Base-by-base conservation (phyloP, 2,329 filamentous ascomycete genomes). In the Aspergillus luchuensis region DNA sequence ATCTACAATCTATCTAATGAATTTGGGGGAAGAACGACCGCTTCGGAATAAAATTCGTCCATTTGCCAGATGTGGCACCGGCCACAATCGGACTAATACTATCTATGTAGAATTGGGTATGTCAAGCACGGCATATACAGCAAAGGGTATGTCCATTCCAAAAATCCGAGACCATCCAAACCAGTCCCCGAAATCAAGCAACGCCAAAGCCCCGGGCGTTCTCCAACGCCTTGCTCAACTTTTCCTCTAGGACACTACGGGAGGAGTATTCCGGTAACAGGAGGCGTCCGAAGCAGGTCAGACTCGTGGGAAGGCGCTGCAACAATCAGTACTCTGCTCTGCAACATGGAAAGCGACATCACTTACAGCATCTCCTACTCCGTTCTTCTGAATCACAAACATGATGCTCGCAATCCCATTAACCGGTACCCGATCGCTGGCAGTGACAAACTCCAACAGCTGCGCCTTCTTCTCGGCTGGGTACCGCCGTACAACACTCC, bases 391-490 rank as follows among this genome's bases (percentile, higher is more conserved):
- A 47, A 99, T 84, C 13, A 91, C 86, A 75, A 98, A 98, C 70
- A 90, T 88, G 50, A 98, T 80, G 68, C 90, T 92, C 64, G 86
- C 85, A 71, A 93, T 87, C 2, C 95, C 95, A 19, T 91, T 92
- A 0, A 97, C 91, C 0, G 95, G 95, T 2, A 98, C 86, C 2
- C 95, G 85, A 71, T 97, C 93, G 68, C 89, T 94, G 0, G 94
- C 94, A 13, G 95, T 99, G 30, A 99, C 93, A 71, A 99, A 99
- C 74, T 97, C 92, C 33, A 99, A 82, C 36, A 99, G 79, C 69
- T 86, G 87, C 56, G 87, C 85, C 76, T 89, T 89, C 81, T 93
- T 89, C 48, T 84, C 81, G 15, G 89, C 82, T 8, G 77, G 67
- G 57, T 78, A 81, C 15, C 83, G 71, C 86, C 95, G 38, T 74